Evolutionary conservation across 176 grass and related monocot genomes (phyloP), one percentile per base, ranked within the genome.

Genomic region (bread wheat (Triticum aestivum)): DNA sequence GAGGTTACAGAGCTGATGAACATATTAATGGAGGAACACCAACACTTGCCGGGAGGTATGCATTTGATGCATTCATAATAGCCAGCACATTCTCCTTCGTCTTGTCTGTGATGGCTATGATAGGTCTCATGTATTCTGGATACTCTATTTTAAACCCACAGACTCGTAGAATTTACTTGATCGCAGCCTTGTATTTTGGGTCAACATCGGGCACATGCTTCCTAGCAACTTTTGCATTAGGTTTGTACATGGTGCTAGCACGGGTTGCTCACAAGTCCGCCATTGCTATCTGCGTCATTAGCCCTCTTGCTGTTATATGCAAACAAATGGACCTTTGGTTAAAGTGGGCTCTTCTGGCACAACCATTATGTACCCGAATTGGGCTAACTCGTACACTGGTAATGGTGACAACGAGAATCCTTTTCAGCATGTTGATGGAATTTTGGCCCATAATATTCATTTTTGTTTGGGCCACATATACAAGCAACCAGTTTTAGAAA

Each of bases 361-460:
- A 6, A 45, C 72, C 72, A 3, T 49, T 75, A 49, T 75, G 23
- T 26, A 49, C 72, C 29, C 42, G 72, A 75, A 75, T 75, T 75
- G 72, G 72, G 24, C 3, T 49, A 9, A 15, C 44, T 49, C 72
- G 23, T 11, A 9, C 42, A 75, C 44, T 75, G 72, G 23, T 75
- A 13, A 27, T 75, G 23, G 11, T 75, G 15, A 29, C 42, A 17
- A 49, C 23, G 13, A 75, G 41, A 49, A 75, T 75, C 23, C 23
- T 75, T 49, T 27, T 47, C 72, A 75, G 44, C 72, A 13, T 17
- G 13, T 49, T 75, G 23, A 75, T 75, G 72, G 72, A 75, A 75
- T 47, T 49, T 75, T 75, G 72, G 72, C 72, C 72, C 11, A 49
- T 75, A 13, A 47, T 75, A 75, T 49, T 75, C 24, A 75, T 29